Conservation (phyloP, 208 protist species). For the Blastocrithidia nonstop region DNA sequence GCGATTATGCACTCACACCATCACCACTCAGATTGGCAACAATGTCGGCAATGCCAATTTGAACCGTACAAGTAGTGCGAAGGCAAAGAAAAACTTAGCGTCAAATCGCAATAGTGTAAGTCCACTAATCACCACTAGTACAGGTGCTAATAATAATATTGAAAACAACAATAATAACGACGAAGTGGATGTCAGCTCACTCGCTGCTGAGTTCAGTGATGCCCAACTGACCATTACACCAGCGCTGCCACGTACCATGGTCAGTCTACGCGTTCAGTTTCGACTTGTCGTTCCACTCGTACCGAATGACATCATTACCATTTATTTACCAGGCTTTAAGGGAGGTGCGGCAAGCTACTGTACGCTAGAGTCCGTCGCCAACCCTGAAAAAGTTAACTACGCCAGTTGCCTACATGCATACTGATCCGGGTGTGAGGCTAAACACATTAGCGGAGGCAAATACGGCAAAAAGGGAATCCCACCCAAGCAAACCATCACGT, state of each 20-base stretch:
- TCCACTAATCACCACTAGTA: too few relatives aligned
- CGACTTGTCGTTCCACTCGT: slow-evolving; percentile 37
- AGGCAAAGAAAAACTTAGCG: too few relatives aligned
- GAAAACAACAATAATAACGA: too few relatives aligned
- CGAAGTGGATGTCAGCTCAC: neutral
- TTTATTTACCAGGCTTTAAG: slow-evolving; percentile 49
- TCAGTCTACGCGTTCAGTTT: slow-evolving; percentile 40
- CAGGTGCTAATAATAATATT: too few relatives aligned
- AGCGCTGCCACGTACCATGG: slow-evolving; percentile 37
- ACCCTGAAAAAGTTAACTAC: slow-evolving; percentile 18
- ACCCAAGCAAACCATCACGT: slow-evolving; percentile 45
- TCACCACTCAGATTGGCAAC: neutral
- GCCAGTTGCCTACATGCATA: slow-evolving; percentile 40
- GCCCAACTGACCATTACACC: slow-evolving; percentile 34
- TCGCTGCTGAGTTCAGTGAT: slow-evolving; percentile 33
- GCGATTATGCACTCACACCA: slow-evolving; percentile 13
- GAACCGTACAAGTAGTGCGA: too few relatives aligned
- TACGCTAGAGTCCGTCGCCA: slow-evolving; percentile 17
- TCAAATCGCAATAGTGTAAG: too few relatives aligned
- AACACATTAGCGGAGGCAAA: slow-evolving; percentile 11
- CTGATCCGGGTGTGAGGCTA: slow-evolving; percentile 44
- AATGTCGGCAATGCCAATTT: neutral
- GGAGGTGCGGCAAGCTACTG: slow-evolving; percentile 29
- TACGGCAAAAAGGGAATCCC: slow-evolving; percentile 24
- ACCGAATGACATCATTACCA: slow-evolving; percentile 36